Evolutionary conservation across 176 grass and related monocot genomes (phyloP).

Genomic region (Cocos nucifera): DNA sequence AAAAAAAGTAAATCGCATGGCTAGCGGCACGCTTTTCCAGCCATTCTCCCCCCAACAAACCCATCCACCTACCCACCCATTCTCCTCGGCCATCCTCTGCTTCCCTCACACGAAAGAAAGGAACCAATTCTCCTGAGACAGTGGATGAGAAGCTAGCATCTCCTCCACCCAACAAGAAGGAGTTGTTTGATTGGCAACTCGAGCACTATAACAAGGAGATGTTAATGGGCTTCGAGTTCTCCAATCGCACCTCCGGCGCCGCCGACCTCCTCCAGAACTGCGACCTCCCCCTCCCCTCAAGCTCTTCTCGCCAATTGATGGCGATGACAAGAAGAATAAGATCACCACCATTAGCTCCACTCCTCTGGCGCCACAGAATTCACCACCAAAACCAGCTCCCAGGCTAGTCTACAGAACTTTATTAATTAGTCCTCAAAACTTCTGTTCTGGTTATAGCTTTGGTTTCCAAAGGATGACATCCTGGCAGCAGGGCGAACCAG

Average conservation of each 20-base stretch:
- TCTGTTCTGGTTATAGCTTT: too few relatives aligned
- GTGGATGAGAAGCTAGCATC: conserved; percentile 5
- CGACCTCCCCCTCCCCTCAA: conserved; percentile 72
- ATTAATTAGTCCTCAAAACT: too few relatives aligned
- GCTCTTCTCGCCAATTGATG: conserved; percentile 47
- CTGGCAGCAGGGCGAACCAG: conserved; percentile 19
- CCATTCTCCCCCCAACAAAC: not conserved
- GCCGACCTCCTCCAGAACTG: conserved; percentile 88
- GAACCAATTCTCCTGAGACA: too few relatives aligned
- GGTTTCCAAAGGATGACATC: too few relatives aligned
- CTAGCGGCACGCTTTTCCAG: conserved; percentile 32
- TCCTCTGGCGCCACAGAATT: conserved; percentile 5
- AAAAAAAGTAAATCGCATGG: too few relatives aligned
- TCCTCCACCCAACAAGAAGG: conserved; percentile 8
- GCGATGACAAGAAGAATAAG: conserved; percentile 8
- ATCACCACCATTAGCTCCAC: not conserved
- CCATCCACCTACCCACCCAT: not conserved
- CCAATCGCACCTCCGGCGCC: conserved; percentile 7
- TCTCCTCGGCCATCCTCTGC: not conserved
- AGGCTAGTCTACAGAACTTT: not conserved
- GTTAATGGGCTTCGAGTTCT: conserved; percentile 30
- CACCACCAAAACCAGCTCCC: conserved; percentile 7
- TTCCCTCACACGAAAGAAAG: not conserved
- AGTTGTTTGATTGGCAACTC: conserved; percentile 38
- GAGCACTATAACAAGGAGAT: conserved; percentile 50